Evolutionary conservation across 352 stramenopile species (phyloP).

Genomic region (Pilasporangium apinafurcum): DNA sequence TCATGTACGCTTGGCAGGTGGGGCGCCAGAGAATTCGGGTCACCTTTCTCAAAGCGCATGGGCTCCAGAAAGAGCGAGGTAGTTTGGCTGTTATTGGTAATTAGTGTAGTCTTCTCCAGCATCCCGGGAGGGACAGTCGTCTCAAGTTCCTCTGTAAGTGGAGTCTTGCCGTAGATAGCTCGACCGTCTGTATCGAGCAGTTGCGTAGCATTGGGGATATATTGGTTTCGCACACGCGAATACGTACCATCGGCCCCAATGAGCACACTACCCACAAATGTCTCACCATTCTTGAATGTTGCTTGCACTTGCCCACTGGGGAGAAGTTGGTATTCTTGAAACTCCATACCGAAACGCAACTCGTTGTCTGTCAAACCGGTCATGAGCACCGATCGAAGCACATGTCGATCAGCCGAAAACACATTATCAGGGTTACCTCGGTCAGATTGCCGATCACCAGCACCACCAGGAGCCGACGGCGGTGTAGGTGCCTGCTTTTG

Average conservation of each 20-base stretch:
- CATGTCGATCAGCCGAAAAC: slow-evolving; percentile 13
- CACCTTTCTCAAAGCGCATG: slow-evolving; percentile 5
- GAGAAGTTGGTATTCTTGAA: slow-evolving; percentile 2
- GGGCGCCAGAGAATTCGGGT: background rate
- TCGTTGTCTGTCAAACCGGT: slow-evolving; percentile 1
- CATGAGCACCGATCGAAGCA: slow-evolving; percentile 17
- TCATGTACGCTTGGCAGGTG: background rate
- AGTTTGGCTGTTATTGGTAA: background rate
- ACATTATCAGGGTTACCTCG: slow-evolving; percentile 10
- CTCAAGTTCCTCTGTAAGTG: background rate
- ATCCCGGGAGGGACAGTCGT: background rate
- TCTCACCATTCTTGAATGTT: slow-evolving; percentile 1
- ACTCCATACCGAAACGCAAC: slow-evolving; percentile 4
- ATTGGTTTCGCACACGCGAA: slow-evolving; percentile 5
- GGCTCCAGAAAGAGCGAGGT: slow-evolving; percentile 8
- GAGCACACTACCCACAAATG: background rate
- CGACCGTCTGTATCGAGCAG: slow-evolving; percentile 6
- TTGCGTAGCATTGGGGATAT: background rate
- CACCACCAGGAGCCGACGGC: background rate
- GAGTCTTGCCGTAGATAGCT: slow-evolving; percentile 6
- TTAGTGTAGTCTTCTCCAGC: background rate
- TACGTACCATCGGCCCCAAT: slow-evolving; percentile 1
- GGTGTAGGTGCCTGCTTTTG: background rate
- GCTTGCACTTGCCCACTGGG: background rate
- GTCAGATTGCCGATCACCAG: background rate